Percentiles rank a stretch among this genome's conserved stretches.
Evolutionary conservation across 805 yeast species (phyloP).

Genomic region (Yarrowia sp.): DNA sequence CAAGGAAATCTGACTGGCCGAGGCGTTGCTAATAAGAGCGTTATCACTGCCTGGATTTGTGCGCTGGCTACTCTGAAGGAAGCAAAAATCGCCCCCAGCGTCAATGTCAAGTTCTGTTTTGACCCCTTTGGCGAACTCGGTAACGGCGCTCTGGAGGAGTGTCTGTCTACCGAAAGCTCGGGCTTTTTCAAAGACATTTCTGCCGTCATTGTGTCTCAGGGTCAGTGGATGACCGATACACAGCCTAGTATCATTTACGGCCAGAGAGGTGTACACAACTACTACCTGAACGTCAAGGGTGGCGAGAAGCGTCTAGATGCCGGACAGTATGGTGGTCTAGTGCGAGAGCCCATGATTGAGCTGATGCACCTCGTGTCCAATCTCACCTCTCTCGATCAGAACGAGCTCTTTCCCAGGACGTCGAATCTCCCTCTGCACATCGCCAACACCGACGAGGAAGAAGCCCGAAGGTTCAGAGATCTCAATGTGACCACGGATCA

Average conservation of each 20-base stretch:
- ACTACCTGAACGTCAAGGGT: not conserved
- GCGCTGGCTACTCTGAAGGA: not conserved
- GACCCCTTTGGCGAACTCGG: not conserved
- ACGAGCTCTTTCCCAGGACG: not conserved
- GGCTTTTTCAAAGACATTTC: not conserved
- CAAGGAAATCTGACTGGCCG: not conserved
- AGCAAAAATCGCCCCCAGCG: not conserved
- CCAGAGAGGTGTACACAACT: not conserved
- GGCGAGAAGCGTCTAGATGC: not conserved
- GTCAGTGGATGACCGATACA: not conserved
- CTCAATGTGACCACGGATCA: not conserved
- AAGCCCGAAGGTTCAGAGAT: not conserved
- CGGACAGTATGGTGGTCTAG: not conserved
- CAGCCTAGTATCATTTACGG: not conserved
- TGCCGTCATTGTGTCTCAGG: not conserved
- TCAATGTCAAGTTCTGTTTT: not conserved
- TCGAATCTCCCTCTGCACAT: not conserved
- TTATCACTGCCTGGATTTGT: not conserved
- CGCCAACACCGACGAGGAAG: not conserved
- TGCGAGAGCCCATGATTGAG: not conserved
- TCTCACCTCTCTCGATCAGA: not conserved
- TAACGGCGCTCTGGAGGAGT: not conserved
- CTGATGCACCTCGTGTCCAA: not conserved
- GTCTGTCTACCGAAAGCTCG: not conserved
- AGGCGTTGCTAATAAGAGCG: not conserved